phyloP scores from a whole-genome alignment of 352 stramenopile genomes.

The Globisporangium canariense region DNA sequence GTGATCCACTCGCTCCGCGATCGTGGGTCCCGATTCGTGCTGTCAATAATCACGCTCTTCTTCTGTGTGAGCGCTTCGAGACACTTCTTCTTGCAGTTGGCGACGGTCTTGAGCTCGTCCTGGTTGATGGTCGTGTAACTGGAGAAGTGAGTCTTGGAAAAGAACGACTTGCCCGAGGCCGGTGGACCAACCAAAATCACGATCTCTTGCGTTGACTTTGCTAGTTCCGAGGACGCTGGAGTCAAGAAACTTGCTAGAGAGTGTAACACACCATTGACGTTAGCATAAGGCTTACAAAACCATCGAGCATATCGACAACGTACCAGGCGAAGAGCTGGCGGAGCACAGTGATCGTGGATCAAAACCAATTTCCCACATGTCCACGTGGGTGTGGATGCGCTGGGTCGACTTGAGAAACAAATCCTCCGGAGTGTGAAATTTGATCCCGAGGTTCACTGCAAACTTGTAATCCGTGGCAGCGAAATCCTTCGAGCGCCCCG shows the following conservation, averaged over 20 bases:
- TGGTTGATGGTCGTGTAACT: slow-evolving; percentile 78
- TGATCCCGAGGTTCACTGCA: slow-evolving; percentile 76
- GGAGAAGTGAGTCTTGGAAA: slow-evolving; percentile 37
- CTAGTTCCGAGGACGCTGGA: slow-evolving; percentile 21
- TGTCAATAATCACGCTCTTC: slow-evolving; percentile 84
- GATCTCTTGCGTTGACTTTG: slow-evolving; percentile 50
- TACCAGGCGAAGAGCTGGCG: slow-evolving; percentile 23
- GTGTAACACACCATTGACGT: slow-evolving; percentile 2
- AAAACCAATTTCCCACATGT: slow-evolving; percentile 76
- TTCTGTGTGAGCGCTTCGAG: slow-evolving; percentile 46
- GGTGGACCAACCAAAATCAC: slow-evolving; percentile 70
- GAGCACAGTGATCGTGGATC: slow-evolving; percentile 45
- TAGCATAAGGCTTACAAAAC: not conserved
- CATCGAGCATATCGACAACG: not conserved
- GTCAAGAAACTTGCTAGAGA: slow-evolving; percentile 23
- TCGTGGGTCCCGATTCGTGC: slow-evolving; percentile 72
- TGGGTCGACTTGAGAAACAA: slow-evolving; percentile 76
- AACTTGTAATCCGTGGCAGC: slow-evolving; percentile 87
- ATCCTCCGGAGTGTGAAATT: slow-evolving; percentile 81
- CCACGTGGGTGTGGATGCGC: slow-evolving; percentile 60
- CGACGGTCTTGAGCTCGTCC: slow-evolving; percentile 77
- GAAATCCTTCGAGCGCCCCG: slow-evolving; percentile 77
- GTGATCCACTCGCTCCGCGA: slow-evolving; percentile 68
- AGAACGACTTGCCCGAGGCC: slow-evolving; percentile 73
- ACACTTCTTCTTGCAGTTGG: slow-evolving; percentile 72